Evolutionary conservation across 2,329 filamentous ascomycete genomes (phyloP).

Genomic region (Colletotrichum chrysophilum): DNA sequence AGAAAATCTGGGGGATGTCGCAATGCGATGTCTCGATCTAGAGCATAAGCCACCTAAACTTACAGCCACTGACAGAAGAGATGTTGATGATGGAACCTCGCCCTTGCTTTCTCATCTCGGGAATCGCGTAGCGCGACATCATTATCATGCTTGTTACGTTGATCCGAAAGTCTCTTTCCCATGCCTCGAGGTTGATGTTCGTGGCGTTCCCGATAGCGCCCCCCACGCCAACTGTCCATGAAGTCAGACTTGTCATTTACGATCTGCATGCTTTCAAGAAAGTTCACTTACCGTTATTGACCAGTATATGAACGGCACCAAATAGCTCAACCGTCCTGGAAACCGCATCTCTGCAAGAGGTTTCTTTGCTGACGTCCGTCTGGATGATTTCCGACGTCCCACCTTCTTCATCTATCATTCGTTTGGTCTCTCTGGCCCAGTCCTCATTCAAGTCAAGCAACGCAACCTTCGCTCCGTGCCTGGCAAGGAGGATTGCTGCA

Average conservation of each 20-base stretch:
- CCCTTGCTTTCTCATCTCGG: constrained; percentile 53
- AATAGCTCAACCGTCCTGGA: constrained; percentile 26
- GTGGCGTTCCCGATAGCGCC: background rate
- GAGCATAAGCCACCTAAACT: background rate
- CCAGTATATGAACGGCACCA: constrained; percentile 29
- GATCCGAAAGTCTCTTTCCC: constrained; percentile 40
- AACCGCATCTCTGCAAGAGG: constrained; percentile 26
- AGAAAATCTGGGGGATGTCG: no score
- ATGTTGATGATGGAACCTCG: constrained; percentile 32
- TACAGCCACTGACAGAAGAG: constrained; percentile 23
- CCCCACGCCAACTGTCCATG: constrained; percentile 26
- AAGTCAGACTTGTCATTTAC: background rate
- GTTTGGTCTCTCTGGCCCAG: constrained; percentile 30
- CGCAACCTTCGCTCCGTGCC: constrained; percentile 30
- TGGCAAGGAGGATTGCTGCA: constrained; percentile 31
- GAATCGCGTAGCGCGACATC: constrained; percentile 67
- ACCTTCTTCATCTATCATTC: constrained; percentile 32
- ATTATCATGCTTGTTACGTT: constrained; percentile 71
- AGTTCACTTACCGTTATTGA: constrained; percentile 29
- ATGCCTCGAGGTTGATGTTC: constrained; percentile 28
- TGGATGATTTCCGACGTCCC: constrained; percentile 29
- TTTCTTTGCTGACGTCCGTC: constrained; percentile 28
- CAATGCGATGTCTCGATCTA: background rate
- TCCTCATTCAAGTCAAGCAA: constrained; percentile 29
- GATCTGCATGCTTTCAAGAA: background rate